These are phyloP conservation scores for Leccinum subgranulosum DNA, from an alignment of 768 basidiomycete species.

Conservation along the genomic window DNA sequence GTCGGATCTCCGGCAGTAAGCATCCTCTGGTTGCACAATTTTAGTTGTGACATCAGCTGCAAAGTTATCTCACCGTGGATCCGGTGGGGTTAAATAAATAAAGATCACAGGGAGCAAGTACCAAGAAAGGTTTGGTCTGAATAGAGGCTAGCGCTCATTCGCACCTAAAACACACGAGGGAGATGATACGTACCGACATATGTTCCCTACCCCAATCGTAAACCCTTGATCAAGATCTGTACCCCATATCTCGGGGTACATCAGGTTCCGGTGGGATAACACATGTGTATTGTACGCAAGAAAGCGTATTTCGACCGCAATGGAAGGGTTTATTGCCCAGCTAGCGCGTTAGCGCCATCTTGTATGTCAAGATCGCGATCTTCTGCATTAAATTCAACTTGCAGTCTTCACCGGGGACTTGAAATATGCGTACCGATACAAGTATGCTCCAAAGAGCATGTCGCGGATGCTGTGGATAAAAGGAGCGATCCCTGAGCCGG, in stretches of 20 bases:
- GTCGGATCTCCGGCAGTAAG: background rate
- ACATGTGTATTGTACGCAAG: slow-evolving; percentile 11
- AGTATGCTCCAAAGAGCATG: slow-evolving; percentile 5
- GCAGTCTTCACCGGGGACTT: slow-evolving; percentile 2
- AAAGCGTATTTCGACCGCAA: slow-evolving; percentile 10
- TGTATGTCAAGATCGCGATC: slow-evolving; percentile 11
- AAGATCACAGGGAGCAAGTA: slow-evolving; percentile 7
- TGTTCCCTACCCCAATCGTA: background rate
- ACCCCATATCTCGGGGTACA: slow-evolving; percentile 19
- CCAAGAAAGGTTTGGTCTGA: slow-evolving; percentile 9
- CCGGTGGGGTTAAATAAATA: slow-evolving; percentile 1
- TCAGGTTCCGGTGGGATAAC: slow-evolving; percentile 1
- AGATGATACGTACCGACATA: slow-evolving; percentile 8
- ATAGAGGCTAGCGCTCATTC: slow-evolving; percentile 6
- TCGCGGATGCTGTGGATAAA: slow-evolving; percentile 11
- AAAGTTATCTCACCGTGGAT: slow-evolving; percentile 10
- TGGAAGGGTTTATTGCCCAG: slow-evolving; percentile 13
- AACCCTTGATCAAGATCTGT: slow-evolving; percentile 15
- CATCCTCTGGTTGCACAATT: slow-evolving; percentile 16
- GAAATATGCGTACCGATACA: slow-evolving; percentile 7
- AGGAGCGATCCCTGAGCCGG: slow-evolving; percentile 24
- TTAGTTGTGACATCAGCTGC: slow-evolving; percentile 16
- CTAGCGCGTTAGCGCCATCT: background rate
- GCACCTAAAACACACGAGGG: slow-evolving; percentile 8
- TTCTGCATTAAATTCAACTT: slow-evolving; percentile 10